These are phyloP conservation scores for Yarrowia osloensis DNA, from an alignment of 805 yeast species.

Conservation along the genomic window DNA sequence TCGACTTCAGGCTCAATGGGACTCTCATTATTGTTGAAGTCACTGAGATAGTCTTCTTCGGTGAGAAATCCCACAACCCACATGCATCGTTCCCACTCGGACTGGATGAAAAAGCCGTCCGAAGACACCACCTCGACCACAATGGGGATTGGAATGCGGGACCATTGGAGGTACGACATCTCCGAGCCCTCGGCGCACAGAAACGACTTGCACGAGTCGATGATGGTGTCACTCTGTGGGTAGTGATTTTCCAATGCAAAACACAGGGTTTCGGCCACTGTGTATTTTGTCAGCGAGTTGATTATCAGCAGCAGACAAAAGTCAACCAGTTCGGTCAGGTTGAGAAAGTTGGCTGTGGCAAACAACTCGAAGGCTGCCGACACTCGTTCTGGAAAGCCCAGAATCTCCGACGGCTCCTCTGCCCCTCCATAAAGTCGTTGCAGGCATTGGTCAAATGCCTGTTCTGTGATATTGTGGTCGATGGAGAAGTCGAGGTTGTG, in stretches of 20 bases:
- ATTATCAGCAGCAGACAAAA: slow-evolving; percentile 48
- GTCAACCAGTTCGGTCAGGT: slow-evolving; percentile 50
- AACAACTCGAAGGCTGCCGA: slow-evolving; percentile 17
- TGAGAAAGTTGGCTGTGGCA: slow-evolving; percentile 51
- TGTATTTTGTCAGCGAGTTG: slow-evolving; percentile 43
- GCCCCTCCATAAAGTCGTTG: slow-evolving; percentile 50
- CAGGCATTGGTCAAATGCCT: slow-evolving; percentile 53
- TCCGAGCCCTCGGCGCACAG: slow-evolving; percentile 55
- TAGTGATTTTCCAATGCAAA: slow-evolving; percentile 51
- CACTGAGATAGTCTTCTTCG: slow-evolving; percentile 9
- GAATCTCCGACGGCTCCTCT: slow-evolving; percentile 3
- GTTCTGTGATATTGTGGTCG: slow-evolving; percentile 48
- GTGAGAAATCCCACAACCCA: slow-evolving; percentile 47
- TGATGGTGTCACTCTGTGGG: slow-evolving; percentile 51
- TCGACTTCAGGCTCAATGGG: background rate
- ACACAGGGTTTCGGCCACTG: slow-evolving; percentile 43
- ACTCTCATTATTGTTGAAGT: background rate
- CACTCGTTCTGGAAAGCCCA: slow-evolving; percentile 20
- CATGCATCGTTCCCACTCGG: slow-evolving; percentile 58
- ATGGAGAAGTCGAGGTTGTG: slow-evolving; percentile 45
- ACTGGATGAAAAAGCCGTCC: slow-evolving; percentile 56
- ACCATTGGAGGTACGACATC: slow-evolving; percentile 51
- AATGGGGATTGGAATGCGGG: slow-evolving; percentile 48
- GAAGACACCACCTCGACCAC: slow-evolving; percentile 51
- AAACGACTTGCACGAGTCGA: slow-evolving; percentile 51